Evolutionary conservation across 306 rosid genomes (phyloP), one percentile per base, ranked within the genome.

Genomic region (Morella rubra): DNA sequence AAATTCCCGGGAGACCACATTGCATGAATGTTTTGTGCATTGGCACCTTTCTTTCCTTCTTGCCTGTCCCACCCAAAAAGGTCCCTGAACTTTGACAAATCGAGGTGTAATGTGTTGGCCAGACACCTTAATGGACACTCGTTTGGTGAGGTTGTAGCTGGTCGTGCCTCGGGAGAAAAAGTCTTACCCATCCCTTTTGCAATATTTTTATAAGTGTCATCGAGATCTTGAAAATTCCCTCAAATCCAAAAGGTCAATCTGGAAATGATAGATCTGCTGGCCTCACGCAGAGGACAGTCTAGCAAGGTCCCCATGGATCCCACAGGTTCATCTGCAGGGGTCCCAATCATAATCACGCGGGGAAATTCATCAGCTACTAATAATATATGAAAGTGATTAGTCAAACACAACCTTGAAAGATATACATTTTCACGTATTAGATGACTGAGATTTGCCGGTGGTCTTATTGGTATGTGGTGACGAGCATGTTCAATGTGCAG

Each of bases 321-420:
- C 71, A 27, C 78, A 62, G 19, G 13, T 27, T 73, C 6, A 47
- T 74, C 32, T 74, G 27, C 78, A n/a, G 44, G 58, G 8, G 46
- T 61, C 71, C 32, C 24, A 3, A 61, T 61, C 60, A 60, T 24
- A 74, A 45, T 24, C 56, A 18, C 61, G 59, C 24, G 18, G 6
- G 18, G 6, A 62, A 49, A 46, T 62, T 18, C 6, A 61, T 74
- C 1, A 10, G 16, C 3, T 32, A 44, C 7, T 52, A 6, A 9
- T 16, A 15, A 14, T 16, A 16, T 16, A 52, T 0, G 6, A 16
- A 14, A 8, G 14, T 9, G 9, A 46, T 1, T 8, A 2, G 37
- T 32, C 37, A 32, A 32, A 32, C 37, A 3, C 32, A 27, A 27
- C 32, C 32, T 27, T n/a, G n/a, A n/a, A n/a, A n/a, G n/a, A n/a